phyloP scores from a whole-genome alignment of 2,329 filamentous ascomycete genomes.

The Escovopsis sp. region DNA sequence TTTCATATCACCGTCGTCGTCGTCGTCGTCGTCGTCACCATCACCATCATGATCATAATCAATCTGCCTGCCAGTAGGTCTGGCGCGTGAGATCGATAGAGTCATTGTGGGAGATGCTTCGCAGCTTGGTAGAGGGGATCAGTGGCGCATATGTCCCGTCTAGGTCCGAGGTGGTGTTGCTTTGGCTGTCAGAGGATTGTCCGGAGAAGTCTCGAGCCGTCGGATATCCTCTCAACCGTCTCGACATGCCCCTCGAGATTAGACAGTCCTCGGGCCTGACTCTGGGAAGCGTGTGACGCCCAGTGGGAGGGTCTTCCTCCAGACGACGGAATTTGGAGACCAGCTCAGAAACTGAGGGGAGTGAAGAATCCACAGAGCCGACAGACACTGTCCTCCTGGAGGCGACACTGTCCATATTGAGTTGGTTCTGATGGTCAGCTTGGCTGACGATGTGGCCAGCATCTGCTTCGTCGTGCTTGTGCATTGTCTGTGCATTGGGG shows the following conservation, averaged over 20 bases:
- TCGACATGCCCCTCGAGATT: background rate
- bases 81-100: background rate
- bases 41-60: background rate
- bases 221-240: background rate
- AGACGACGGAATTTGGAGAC: slow-evolving; percentile 12
- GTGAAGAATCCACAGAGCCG: slow-evolving; percentile 2
- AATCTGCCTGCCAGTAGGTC: background rate
- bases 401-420: background rate
- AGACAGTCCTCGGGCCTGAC: background rate
- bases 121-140: background rate
- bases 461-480: background rate
- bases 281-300: background rate
- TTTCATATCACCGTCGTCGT: no score
- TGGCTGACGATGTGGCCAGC: background rate
- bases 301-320: slow-evolving; percentile 5
- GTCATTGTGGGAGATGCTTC: background rate
- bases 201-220: slow-evolving; percentile 5
- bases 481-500: no score
- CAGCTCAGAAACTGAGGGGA: slow-evolving; percentile 13
- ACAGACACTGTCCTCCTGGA: background rate
- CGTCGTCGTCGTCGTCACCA: no score
- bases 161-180: background rate
- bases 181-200: slow-evolving; percentile 4
- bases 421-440: no score
- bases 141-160: background rate